Percentiles rank a stretch among this genome's conserved stretches.
Conservation (phyloP, 2,329 filamentous ascomycete species). For the Calonectria ilicicola region DNA sequence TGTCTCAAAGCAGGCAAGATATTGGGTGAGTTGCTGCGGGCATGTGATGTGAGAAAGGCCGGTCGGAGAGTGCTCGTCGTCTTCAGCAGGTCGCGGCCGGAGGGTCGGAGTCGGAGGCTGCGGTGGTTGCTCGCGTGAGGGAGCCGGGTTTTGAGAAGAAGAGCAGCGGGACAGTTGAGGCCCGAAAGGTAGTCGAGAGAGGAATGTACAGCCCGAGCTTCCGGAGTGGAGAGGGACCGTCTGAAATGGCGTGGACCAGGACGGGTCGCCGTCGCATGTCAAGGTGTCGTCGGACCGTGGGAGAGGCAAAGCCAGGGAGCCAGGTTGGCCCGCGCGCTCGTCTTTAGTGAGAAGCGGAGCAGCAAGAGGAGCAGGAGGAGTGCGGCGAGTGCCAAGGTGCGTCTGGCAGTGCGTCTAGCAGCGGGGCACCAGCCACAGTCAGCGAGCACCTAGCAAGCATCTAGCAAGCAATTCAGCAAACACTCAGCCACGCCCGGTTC, state of each 20-base stretch:
- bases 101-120: constrained; percentile 21
- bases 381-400: neutral
- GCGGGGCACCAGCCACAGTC: constrained; percentile 36
- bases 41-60: constrained; percentile 37
- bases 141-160: constrained; percentile 29
- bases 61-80: constrained; percentile 38
- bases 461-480: neutral
- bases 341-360: constrained; percentile 29
- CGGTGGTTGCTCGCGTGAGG: constrained; percentile 42
- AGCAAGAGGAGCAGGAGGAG: constrained; percentile 17
- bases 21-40: constrained; percentile 36
- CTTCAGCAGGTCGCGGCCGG: constrained; percentile 26
- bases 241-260: constrained; percentile 42
- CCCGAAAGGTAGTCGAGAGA: constrained; percentile 26
- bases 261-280: constrained; percentile 43
- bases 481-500: neutral
- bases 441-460: neutral
- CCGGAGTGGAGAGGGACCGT: constrained; percentile 39
- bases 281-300: constrained; percentile 34
- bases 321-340: constrained; percentile 31
- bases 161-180: constrained; percentile 16
- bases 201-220: constrained; percentile 43
- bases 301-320: constrained; percentile 31
- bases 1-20: constrained; percentile 19
- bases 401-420: constrained; percentile 14